Conservation (phyloP, 2,329 filamentous ascomycete genomes). For the Fusarium poae region DNA sequence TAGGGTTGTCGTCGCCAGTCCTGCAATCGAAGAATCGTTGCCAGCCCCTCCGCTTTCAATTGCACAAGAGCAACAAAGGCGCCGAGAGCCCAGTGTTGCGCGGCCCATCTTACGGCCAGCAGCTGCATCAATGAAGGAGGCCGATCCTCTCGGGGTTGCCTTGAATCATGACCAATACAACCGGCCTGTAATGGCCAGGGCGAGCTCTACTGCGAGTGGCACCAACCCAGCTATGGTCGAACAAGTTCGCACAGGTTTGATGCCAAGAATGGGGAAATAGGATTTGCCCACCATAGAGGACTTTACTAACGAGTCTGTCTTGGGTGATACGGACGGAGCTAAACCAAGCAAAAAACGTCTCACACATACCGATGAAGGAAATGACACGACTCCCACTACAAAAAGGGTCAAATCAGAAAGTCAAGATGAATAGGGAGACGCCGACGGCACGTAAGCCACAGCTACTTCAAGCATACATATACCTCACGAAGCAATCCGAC, state of each 20-base stretch:
- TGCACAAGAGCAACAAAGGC: constrained; percentile 54
- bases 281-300: constrained; percentile 46
- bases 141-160: constrained; percentile 4
- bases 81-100: constrained; percentile 50
- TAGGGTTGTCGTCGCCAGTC: constrained; percentile 54
- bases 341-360: constrained; percentile 4
- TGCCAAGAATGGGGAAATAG: constrained; percentile 18
- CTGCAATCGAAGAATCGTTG: constrained; percentile 37
- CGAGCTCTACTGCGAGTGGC: constrained; percentile 3
- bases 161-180: constrained; percentile 45
- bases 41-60: constrained; percentile 51
- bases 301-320: constrained; percentile 41
- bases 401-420: constrained; percentile 39
- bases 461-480: constrained; percentile 5
- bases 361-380: neutral
- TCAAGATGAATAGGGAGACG: neutral
- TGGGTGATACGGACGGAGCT: constrained; percentile 1
- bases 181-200: constrained; percentile 36
- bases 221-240: constrained; percentile 44
- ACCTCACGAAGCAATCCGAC: constrained; percentile 20
- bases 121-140: constrained; percentile 23
- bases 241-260: constrained; percentile 46
- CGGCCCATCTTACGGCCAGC: constrained; percentile 55
- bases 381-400: neutral
- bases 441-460: neutral